Conservation (phyloP, 2,329 filamentous ascomycete species). For the Fusarium coicis region DNA sequence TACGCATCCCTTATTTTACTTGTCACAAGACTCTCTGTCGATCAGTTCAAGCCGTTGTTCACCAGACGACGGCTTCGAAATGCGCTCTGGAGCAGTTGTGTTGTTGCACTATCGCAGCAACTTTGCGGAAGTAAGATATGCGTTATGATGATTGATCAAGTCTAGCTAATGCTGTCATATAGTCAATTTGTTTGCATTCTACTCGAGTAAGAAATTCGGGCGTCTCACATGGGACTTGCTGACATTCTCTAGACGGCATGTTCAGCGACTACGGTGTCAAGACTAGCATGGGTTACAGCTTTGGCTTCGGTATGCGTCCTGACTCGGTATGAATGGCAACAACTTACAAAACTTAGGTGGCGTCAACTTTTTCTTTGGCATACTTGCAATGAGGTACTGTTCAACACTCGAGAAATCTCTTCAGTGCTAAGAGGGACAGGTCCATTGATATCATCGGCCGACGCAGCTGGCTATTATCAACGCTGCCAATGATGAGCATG, state of each 20-base stretch:
- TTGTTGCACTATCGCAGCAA: conserved; percentile 44
- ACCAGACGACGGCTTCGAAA: conserved; percentile 21
- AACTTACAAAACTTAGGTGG: conserved; percentile 38
- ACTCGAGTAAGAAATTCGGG: conserved; percentile 49
- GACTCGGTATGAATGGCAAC: neutral
- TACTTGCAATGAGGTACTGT: conserved; percentile 48
- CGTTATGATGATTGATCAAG: accelerated
- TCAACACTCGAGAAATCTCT: accelerated
- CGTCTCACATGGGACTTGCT: neutral
- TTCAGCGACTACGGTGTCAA: conserved; percentile 31
- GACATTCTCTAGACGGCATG: conserved; percentile 15
- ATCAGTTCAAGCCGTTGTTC: conserved; percentile 33
- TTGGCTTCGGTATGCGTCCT: conserved; percentile 45
- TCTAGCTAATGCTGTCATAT: neutral
- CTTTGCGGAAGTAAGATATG: conserved; percentile 40
- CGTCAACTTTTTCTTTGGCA: conserved; percentile 52
- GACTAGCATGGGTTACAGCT: conserved; percentile 34
- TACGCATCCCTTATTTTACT: conserved; percentile 20
- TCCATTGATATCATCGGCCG: conserved; percentile 53
- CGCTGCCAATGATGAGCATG: conserved; percentile 54
- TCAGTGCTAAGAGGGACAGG: conserved; percentile 12
- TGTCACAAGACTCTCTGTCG: conserved; percentile 19
- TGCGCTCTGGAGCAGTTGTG: conserved; percentile 42
- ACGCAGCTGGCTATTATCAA: conserved; percentile 56
- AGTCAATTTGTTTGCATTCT: conserved; percentile 55